Evolutionary conservation across 768 basidiomycete genomes (phyloP).

Genomic region (Suillus discolor): DNA sequence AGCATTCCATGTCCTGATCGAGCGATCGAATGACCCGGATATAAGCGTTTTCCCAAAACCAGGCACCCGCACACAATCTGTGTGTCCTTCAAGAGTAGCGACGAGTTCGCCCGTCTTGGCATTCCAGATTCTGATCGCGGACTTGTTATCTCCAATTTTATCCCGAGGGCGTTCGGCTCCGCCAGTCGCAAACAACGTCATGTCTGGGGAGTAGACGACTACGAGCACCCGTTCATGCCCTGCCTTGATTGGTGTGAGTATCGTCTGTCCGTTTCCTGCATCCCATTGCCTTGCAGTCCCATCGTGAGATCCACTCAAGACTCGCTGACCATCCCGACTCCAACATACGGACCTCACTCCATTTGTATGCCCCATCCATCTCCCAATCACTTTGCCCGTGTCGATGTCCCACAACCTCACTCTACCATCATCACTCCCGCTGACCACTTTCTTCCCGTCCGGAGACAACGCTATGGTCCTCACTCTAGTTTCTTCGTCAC

Average conservation of each 20-base stretch:
- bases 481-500: not conserved
- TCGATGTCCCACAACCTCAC: not conserved
- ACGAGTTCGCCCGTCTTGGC: not conserved
- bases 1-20: not conserved
- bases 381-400: not conserved
- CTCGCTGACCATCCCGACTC: not conserved
- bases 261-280: not conserved
- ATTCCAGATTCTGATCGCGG: not conserved
- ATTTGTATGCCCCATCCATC: not conserved
- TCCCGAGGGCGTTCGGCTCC: too few relatives aligned
- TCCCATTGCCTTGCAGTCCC: not conserved
- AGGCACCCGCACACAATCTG: not conserved
- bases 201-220: not conserved
- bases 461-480: not conserved
- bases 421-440: not conserved
- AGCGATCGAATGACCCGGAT: fast-evolving
- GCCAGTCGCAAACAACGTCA: not conserved
- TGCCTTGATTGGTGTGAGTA: not conserved
- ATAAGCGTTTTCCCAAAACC: not conserved
- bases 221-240: not conserved
- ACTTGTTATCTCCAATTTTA: too few relatives aligned
- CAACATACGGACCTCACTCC: not conserved
- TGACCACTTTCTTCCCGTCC: not conserved
- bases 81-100: not conserved
- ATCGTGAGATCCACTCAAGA: not conserved